phyloP scores from a whole-genome alignment of 805 yeast species.

The Nakazawaea wyomingensis region DNA sequence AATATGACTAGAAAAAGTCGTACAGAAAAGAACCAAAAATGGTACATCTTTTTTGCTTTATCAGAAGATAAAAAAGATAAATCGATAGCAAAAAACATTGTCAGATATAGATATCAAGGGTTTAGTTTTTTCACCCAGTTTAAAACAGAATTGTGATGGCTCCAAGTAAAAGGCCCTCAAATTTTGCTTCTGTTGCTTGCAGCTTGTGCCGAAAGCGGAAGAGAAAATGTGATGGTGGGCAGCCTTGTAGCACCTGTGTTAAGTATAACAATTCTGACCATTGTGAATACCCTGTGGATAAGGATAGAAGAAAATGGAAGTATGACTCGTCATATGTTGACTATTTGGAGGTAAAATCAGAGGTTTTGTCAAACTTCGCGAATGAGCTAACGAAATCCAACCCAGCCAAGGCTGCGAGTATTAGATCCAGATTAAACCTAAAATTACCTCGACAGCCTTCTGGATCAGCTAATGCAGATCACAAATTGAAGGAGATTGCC shows the following conservation, averaged over 20 bases:
- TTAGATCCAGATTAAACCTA: conserved; percentile 9
- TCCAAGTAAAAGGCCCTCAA: conserved; percentile 2
- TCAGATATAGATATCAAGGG: no score
- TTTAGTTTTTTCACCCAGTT: no score
- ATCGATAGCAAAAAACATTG: no score
- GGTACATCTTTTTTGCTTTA: no score
- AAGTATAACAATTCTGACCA: conserved; percentile 16
- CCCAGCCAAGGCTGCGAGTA: conserved; percentile 15
- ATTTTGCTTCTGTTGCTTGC: conserved; percentile 12
- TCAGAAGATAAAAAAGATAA: no score
- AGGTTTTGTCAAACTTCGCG: conserved; percentile 22
- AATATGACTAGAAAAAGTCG: no score
- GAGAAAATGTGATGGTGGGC: conserved; percentile 24
- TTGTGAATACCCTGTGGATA: conserved; percentile 22
- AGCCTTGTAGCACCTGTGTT: conserved; percentile 26
- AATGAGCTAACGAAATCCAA: conserved; percentile 19
- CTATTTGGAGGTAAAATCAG: conserved; percentile 25
- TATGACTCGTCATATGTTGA: conserved; percentile 28
- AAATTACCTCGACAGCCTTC: conserved; percentile 14
- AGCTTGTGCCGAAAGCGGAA: conserved; percentile 22
- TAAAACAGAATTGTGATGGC: background rate
- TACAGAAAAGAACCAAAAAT: no score
- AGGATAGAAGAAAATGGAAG: conserved; percentile 25
- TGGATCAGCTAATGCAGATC: conserved; percentile 10
- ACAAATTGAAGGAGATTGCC: conserved; percentile 14